phyloP scores from a whole-genome alignment of 2,329 filamentous ascomycete species.

The Talaromyces sp. region DNA sequence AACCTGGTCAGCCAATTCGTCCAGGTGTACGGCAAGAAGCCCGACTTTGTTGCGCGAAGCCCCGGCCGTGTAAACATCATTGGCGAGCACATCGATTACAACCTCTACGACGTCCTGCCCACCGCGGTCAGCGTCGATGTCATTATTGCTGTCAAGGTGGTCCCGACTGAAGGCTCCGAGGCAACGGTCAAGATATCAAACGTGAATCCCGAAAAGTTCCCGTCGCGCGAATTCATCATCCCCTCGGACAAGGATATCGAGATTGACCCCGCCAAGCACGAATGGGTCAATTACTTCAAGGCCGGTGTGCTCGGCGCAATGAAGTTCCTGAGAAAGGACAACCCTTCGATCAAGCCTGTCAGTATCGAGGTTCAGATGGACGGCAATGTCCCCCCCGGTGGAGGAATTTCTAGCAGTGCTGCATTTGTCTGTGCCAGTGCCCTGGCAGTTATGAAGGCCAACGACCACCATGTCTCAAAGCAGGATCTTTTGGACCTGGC shows the following conservation, averaged over 20 bases:
- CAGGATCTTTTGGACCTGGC: constrained; percentile 87
- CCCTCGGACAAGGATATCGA: constrained; percentile 58
- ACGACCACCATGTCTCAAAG: constrained; percentile 80
- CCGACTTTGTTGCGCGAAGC: constrained; percentile 80
- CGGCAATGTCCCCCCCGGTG: constrained; percentile 85
- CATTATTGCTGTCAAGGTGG: constrained; percentile 69
- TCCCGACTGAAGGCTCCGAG: constrained; percentile 38
- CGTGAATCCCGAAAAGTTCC: constrained; percentile 69
- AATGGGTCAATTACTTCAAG: constrained; percentile 99
- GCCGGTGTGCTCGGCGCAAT: constrained; percentile 79
- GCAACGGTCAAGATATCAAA: constrained; percentile 74
- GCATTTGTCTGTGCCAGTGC: constrained; percentile 90
- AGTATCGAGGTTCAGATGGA: constrained; percentile 88
- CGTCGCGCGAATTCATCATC: constrained; percentile 67
- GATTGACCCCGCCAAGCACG: constrained; percentile 78
- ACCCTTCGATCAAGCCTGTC: constrained; percentile 59
- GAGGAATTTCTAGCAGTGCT: constrained; percentile 87
- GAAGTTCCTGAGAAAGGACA: constrained; percentile 64
- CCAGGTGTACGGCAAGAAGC: constrained; percentile 60
- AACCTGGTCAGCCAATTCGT: constrained; percentile 66
- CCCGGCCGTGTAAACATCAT: constrained; percentile 97
- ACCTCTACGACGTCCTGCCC: constrained; percentile 88
- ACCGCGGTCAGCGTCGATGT: constrained; percentile 93
- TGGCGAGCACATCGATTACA: constrained; percentile 99
- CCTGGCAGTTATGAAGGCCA: constrained; percentile 79